These are phyloP conservation scores for Vaccinium corymbosum DNA, from an alignment of 148 eudicot genomes.

Conservation along the genomic window DNA sequence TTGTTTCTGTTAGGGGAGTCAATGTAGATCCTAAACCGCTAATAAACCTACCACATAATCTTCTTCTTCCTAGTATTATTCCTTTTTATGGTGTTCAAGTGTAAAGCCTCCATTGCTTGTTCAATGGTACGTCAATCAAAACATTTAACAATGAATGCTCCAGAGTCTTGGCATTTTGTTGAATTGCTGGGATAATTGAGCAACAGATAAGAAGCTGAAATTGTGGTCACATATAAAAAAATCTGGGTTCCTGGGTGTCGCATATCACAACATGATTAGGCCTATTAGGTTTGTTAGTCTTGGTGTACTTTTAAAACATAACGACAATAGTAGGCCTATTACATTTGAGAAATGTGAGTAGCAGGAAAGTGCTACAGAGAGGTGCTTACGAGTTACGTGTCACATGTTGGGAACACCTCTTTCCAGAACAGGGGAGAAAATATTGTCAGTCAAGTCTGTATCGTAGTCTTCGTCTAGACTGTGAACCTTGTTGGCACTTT, in stretches of 20 bases:
- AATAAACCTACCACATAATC: background rate
- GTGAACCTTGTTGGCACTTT: background rate
- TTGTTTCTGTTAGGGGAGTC: background rate
- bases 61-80: too few relatives aligned
- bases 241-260: background rate
- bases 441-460: background rate
- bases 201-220: background rate
- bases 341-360: background rate
- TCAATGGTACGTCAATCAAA: background rate
- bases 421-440: background rate
- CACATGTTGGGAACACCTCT: background rate
- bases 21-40: background rate
- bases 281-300: background rate
- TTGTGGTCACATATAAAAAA: background rate
- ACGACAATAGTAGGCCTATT: background rate
- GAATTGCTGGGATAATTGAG: background rate
- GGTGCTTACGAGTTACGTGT: background rate
- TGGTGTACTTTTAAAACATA: background rate
- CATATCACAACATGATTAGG: background rate
- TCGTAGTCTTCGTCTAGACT: background rate
- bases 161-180: background rate
- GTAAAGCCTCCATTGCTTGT: background rate
- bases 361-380: background rate
- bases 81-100: background rate
- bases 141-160: background rate